Evolutionary conservation across 306 rosid genomes (phyloP).

Genomic region (Begonia loranthoides): DNA sequence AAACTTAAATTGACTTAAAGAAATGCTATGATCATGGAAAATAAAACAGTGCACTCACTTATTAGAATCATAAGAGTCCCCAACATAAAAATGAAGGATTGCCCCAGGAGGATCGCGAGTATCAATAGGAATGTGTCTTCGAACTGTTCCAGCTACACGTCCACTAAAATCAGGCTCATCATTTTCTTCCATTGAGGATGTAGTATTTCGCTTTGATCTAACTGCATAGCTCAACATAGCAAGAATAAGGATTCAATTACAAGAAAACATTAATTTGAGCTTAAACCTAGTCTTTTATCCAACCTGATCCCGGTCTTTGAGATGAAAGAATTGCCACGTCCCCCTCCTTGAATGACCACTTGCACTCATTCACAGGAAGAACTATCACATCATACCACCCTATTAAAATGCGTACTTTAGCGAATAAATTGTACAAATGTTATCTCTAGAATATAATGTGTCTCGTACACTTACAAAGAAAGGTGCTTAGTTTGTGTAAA

Average conservation of each 20-base stretch:
- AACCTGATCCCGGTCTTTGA: slow-evolving; percentile 94
- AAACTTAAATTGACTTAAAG: no score
- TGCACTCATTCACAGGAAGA: slow-evolving; percentile 73
- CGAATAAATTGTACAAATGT: slow-evolving; percentile 7
- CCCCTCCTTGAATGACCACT: slow-evolving; percentile 97
- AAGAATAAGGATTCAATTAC: background rate
- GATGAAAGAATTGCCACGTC: slow-evolving; percentile 94
- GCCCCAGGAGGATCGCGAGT: slow-evolving; percentile 97
- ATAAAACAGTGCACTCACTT: slow-evolving; percentile 23
- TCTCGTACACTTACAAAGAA: background rate
- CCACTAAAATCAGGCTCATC: slow-evolving; percentile 65
- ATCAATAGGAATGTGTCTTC: slow-evolving; percentile 80
- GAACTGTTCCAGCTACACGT: slow-evolving; percentile 83
- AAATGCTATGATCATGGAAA: no score
- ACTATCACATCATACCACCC: slow-evolving; percentile 96
- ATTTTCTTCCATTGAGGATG: slow-evolving; percentile 36
- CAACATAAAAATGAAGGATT: slow-evolving; percentile 85
- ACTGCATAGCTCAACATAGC: slow-evolving; percentile 24
- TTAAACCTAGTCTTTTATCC: slow-evolving; percentile 15
- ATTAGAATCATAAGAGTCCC: slow-evolving; percentile 66
- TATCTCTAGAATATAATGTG: background rate
- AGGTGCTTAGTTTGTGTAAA: no score
- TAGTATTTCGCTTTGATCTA: slow-evolving; percentile 40
- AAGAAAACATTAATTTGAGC: background rate
- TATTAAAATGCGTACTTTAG: slow-evolving; percentile 12